These are phyloP conservation scores for Knoxdaviesia proteae DNA, from an alignment of 2,329 filamentous ascomycete species.

Conservation along the genomic window DNA sequence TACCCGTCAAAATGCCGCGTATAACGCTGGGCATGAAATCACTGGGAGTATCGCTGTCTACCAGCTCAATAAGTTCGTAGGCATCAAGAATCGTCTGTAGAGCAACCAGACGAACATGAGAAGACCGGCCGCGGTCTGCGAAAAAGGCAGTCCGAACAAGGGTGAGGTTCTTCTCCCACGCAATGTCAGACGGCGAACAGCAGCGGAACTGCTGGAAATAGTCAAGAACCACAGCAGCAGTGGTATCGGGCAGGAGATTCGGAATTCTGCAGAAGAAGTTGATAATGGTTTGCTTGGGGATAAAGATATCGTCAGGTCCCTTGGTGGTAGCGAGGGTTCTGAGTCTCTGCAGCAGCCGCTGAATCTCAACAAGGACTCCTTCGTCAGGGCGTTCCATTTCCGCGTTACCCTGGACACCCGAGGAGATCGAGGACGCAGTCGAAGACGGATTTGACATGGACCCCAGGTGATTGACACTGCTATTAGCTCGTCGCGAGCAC, in stretches of 20 bases:
- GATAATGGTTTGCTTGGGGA: conserved; percentile 46
- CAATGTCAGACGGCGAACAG: conserved; percentile 48
- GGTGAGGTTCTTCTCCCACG: conserved; percentile 44
- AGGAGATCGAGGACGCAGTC: no score
- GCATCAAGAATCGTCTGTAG: conserved; percentile 38
- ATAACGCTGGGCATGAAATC: conserved; percentile 37
- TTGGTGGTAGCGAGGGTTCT: conserved; percentile 23
- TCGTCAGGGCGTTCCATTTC: conserved; percentile 12
- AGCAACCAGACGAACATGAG: conserved; percentile 39
- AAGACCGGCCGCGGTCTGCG: conserved; percentile 36
- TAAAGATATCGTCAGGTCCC: conserved; percentile 25
- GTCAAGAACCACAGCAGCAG: conserved; percentile 41
- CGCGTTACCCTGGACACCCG: no score
- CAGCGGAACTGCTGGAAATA: conserved; percentile 49
- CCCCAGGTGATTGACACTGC: neutral
- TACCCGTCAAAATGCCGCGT: conserved; percentile 36
- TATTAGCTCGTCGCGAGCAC: conserved; percentile 17
- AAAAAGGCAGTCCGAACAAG: conserved; percentile 43
- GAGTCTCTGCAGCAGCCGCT: conserved; percentile 23
- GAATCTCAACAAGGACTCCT: conserved; percentile 20
- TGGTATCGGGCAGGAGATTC: conserved; percentile 39
- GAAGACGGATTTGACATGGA: no score
- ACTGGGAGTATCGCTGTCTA: conserved; percentile 36
- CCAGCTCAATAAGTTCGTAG: conserved; percentile 35
- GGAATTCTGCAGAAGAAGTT: conserved; percentile 44